Conservation (phyloP, 371 early-diverging fungal species). For the Actinomortierella wolfii region DNA sequence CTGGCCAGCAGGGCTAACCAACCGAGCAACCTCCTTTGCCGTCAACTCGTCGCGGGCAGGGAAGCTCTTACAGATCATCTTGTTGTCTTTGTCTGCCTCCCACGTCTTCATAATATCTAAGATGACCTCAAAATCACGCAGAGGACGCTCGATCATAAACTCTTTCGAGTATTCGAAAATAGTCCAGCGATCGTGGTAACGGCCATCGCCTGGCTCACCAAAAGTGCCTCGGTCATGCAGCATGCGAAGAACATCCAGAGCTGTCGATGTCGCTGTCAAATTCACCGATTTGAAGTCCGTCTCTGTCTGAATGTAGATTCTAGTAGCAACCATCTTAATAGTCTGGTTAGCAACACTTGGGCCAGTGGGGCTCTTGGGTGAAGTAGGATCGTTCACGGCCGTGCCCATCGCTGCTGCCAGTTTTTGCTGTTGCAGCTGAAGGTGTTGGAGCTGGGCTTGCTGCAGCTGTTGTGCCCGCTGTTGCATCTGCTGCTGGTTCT, state of each 20-base stretch:
- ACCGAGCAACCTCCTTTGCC: conserved; percentile 30
- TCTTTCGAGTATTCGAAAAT: conserved; percentile 89
- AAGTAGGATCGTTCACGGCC: too few species aligned
- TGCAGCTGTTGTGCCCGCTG: conserved; percentile 36
- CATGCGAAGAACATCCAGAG: conserved; percentile 72
- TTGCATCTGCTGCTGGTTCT: conserved; percentile 24
- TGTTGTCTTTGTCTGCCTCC: conserved; percentile 63
- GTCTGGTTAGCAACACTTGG: background rate
- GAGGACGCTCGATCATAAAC: conserved; percentile 78
- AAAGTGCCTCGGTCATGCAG: conserved; percentile 65
- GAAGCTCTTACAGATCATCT: conserved; percentile 44
- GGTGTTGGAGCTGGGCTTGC: conserved; percentile 30
- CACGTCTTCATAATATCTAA: conserved; percentile 78
- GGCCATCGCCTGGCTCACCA: conserved; percentile 47
- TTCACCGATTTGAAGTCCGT: conserved; percentile 74
- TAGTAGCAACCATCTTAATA: conserved; percentile 64
- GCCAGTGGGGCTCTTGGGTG: too few species aligned
- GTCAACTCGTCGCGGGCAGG: conserved; percentile 33
- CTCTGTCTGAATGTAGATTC: conserved; percentile 85
- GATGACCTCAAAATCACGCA: conserved; percentile 90
- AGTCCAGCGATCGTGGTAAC: conserved; percentile 73
- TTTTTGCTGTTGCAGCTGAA: conserved; percentile 20
- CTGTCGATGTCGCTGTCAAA: conserved; percentile 73
- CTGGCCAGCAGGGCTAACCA: conserved; percentile 41
- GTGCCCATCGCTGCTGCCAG: conserved; percentile 9